Conservation (phyloP, 495 filamentous ascomycete species). For the Aspergillus saccharolyticus region DNA sequence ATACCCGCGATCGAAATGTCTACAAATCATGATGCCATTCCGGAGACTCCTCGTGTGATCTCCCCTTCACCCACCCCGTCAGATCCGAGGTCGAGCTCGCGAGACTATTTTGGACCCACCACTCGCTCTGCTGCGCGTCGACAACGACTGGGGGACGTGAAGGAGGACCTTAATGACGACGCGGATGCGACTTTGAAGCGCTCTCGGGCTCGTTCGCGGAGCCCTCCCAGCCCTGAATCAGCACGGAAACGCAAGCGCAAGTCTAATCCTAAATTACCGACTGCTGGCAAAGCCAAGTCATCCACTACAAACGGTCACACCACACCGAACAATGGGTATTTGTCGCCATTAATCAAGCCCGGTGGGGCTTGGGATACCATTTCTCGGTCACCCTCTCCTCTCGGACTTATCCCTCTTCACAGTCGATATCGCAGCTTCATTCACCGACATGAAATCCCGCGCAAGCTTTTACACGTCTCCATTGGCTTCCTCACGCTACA, state of each 20-base stretch:
- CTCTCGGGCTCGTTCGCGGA: constrained; percentile 34
- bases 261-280: constrained; percentile 42
- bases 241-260: constrained; percentile 40
- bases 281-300: constrained; percentile 29
- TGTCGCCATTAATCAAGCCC: constrained; percentile 57
- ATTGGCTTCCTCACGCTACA: constrained; percentile 90
- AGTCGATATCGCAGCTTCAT: constrained; percentile 46
- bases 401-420: constrained; percentile 95
- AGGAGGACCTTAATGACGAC: constrained; percentile 38
- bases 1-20: constrained; percentile 41
- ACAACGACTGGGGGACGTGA: constrained; percentile 37
- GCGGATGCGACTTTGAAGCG: constrained; percentile 36
- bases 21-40: constrained; percentile 41
- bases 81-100: constrained; percentile 40
- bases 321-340: constrained; percentile 55
- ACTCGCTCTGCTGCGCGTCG: constrained; percentile 60
- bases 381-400: constrained; percentile 81
- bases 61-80: constrained; percentile 65
- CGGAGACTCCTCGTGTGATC: constrained; percentile 64
- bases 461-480: constrained; percentile 64
- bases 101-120: constrained; percentile 56
- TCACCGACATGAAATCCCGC: constrained; percentile 47
- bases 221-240: constrained; percentile 17
- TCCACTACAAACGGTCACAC: constrained; percentile 35
- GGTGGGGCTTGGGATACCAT: constrained; percentile 63